Percentiles rank a stretch among this genome's conserved stretches.
These are phyloP conservation scores for Simmondsia chinensis DNA, from an alignment of 148 eudicot species.

Conservation along the genomic window DNA sequence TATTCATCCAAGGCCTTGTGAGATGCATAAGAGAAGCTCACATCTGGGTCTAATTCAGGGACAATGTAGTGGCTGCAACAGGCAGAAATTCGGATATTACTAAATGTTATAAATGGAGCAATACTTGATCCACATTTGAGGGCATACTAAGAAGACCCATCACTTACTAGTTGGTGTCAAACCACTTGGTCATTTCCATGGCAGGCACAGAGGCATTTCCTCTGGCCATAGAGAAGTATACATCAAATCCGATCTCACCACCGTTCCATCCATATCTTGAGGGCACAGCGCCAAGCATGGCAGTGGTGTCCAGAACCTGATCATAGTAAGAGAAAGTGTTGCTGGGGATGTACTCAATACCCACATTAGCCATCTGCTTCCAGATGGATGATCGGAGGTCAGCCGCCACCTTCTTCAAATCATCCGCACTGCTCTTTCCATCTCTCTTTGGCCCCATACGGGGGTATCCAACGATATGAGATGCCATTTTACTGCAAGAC, in stretches of 20 bases:
- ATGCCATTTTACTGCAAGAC: constrained; percentile 58
- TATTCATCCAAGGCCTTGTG: constrained; percentile 80
- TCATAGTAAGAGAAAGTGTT: constrained; percentile 81
- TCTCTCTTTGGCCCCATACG: constrained; percentile 94
- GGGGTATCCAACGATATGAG: constrained; percentile 95
- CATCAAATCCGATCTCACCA: constrained; percentile 76
- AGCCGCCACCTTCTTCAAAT: constrained; percentile 65
- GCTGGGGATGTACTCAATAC: constrained; percentile 82
- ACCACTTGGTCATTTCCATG: constrained; percentile 98
- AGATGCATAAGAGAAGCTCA: constrained; percentile 59
- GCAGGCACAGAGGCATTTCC: constrained; percentile 85
- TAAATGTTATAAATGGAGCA: too few relatives aligned
- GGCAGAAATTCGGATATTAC: constrained; percentile 2
- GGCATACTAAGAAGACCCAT: not conserved
- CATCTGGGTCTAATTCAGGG: constrained; percentile 82
- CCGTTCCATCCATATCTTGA: constrained; percentile 61
- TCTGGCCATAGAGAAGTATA: constrained; percentile 87
- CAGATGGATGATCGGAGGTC: constrained; percentile 75
- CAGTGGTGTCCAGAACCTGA: constrained; percentile 73
- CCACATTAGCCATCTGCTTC: constrained; percentile 77
- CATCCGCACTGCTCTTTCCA: constrained; percentile 69
- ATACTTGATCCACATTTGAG: not conserved
- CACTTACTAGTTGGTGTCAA: constrained; percentile 96
- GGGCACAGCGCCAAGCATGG: constrained; percentile 89
- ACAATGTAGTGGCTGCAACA: constrained; percentile 73